Conservation (phyloP, 768 basidiomycete species). For the Infundibulicybe gibba region DNA sequence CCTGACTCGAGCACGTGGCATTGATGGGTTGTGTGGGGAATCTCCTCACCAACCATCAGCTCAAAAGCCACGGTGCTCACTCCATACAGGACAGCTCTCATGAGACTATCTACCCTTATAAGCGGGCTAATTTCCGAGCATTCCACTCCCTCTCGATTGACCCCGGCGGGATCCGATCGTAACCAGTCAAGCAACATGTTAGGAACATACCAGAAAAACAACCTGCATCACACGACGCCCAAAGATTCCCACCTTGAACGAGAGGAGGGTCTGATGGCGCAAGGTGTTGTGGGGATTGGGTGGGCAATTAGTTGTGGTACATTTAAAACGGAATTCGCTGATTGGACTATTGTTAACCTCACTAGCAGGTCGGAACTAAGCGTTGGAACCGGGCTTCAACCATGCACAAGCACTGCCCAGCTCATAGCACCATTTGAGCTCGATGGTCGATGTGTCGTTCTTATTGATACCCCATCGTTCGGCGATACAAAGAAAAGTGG, state of each 20-base stretch:
- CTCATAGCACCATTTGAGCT: conserved; percentile 37
- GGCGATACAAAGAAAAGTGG: conserved; percentile 50
- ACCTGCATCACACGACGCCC: conserved; percentile 20
- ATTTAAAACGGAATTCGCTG: too few relatives aligned
- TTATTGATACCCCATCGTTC: conserved; percentile 62
- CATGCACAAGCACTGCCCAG: conserved; percentile 46
- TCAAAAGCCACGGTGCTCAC: too few relatives aligned
- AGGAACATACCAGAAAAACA: conserved; percentile 58
- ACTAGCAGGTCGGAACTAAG: conserved; percentile 44
- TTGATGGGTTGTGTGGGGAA: too few relatives aligned
- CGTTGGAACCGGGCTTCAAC: conserved; percentile 43
- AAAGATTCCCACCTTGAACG: conserved; percentile 29
- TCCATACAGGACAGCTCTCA: too few relatives aligned
- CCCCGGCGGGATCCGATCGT: conserved; percentile 48
- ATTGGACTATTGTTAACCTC: conserved; percentile 53
- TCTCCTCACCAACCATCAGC: too few relatives aligned
- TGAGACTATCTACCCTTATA: too few relatives aligned
- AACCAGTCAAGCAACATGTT: conserved; percentile 45
- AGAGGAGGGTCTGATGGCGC: conserved; percentile 22
- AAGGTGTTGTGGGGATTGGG: conserved; percentile 41
- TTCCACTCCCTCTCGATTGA: too few relatives aligned
- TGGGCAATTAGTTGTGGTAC: too few relatives aligned
- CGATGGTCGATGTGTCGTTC: conserved; percentile 34
- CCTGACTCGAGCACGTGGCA: too few relatives aligned
- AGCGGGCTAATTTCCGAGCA: too few relatives aligned